A percentile compares a stretch with the other conserved stretches of the same genome.
Evolutionary conservation across 2,329 filamentous ascomycete species (phyloP).

Genomic region (Fusarium cyanostomum): DNA sequence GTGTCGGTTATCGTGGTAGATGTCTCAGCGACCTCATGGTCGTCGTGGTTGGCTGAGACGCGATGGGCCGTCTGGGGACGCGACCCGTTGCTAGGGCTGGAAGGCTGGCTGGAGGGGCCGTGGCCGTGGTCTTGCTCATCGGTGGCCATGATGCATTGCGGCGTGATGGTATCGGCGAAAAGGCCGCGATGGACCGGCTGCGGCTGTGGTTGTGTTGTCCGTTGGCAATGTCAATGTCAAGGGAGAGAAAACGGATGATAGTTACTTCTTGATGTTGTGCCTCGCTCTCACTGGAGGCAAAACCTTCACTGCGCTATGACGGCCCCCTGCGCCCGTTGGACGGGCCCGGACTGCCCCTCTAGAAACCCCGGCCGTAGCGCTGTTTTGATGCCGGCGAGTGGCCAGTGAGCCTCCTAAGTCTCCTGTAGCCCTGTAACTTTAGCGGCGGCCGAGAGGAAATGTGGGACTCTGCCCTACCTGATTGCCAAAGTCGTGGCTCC

Average conservation of each 20-base stretch:
- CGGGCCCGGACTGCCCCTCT: constrained; percentile 14
- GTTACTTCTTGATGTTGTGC: constrained; percentile 25
- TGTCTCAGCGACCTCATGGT: constrained; percentile 25
- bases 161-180: constrained; percentile 14
- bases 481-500: not conserved
- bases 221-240: constrained; percentile 13
- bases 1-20: constrained; percentile 29
- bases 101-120: constrained; percentile 27
- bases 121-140: constrained; percentile 43
- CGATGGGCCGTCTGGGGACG: constrained; percentile 41
- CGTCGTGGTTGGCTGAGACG: constrained; percentile 32
- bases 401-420: not conserved
- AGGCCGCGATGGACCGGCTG: constrained; percentile 18
- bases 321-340: constrained; percentile 6
- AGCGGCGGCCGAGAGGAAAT: constrained; percentile 25
- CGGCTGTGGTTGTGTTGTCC: constrained; percentile 8
- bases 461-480: constrained; percentile 18
- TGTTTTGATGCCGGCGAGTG: not conserved
- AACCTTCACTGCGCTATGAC: constrained; percentile 6
- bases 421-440: constrained; percentile 3
- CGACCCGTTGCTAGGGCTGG: constrained; percentile 35
- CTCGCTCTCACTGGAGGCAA: constrained; percentile 31
- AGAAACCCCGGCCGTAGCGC: not conserved
- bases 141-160: constrained; percentile 51
- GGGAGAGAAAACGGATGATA: constrained; percentile 29